Base-by-base conservation (phyloP, 768 basidiomycete genomes). In the Phaffia tasmanica region DNA sequence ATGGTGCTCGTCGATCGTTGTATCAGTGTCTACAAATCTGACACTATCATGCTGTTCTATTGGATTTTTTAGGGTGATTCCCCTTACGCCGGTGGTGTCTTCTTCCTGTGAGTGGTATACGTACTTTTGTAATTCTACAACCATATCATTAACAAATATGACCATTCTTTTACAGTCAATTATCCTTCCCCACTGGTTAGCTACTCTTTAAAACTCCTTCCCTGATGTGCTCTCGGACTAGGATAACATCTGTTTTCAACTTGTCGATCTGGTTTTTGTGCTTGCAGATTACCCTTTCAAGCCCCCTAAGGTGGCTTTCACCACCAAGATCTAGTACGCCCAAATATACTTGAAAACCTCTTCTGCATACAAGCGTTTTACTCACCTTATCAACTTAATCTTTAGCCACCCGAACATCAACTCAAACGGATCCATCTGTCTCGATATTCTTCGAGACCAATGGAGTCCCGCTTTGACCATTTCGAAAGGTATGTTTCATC, bases 401-500 rank as follows among this genome's bases (percentile, higher is more conserved):
- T 14, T 60, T 48, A 49, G 30, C 60, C 64, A 57, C 57, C 57
- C 57, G 57, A 74, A 72, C 82, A 97, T 99, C 91, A 99, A 99
- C 77, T 89, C 94, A 72, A 99, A 99, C 74, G 95, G 95, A 51
- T 93, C 90, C 70, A 98, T 99, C 78, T 99, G 94, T 78, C 80
- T 99, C 73, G 95, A 99, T 78, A 99, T 99, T 75, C 80, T 99
- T 76, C 83, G 93, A 78, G 95, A 99, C 78, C 95, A 98, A 76
- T 99, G 95, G 95, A 92, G 89, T 70, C 95, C 95, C 58, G 95
- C 95, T 55, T 80, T 98, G 81, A 99, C 95, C 64, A 94, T 99
- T 73, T 95, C 94, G 73, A 99, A 99, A 83, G 93, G 93, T 93
- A 64, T 51, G 83, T 72, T 48, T 42, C 32, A 25, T 23, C 14